Evolutionary conservation across 495 filamentous ascomycete genomes (phyloP).

Genomic region (Podospora comata): DNA sequence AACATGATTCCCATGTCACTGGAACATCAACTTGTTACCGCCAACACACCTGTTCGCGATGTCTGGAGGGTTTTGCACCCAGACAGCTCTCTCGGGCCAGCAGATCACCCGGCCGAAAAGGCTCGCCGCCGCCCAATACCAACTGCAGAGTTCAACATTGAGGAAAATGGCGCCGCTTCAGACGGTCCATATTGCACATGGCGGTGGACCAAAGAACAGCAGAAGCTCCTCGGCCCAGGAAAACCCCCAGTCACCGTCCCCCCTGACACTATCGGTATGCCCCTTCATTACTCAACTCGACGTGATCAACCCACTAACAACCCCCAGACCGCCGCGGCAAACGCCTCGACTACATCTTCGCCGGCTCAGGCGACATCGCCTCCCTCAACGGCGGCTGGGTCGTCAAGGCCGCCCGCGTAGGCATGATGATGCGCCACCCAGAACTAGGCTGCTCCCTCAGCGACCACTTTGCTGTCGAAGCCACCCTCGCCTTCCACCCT

Average conservation of each 20-base stretch:
- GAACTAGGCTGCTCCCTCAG: conserved; percentile 77
- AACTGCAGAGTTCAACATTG: conserved; percentile 70
- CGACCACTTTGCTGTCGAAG: conserved; percentile 88
- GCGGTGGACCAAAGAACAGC: conserved; percentile 71
- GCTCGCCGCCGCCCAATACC: conserved; percentile 55
- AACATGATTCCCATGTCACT: conserved; percentile 90
- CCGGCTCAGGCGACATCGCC: conserved; percentile 30
- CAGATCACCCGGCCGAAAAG: conserved; percentile 61
- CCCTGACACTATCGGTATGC: conserved; percentile 42
- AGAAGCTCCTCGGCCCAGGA: conserved; percentile 53
- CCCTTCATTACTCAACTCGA: not conserved
- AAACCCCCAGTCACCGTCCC: conserved; percentile 50
- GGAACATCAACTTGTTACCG: conserved; percentile 78
- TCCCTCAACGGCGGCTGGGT: conserved; percentile 52
- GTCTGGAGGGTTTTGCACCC: conserved; percentile 79
- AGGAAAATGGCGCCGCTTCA: conserved; percentile 80
- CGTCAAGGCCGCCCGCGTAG: conserved; percentile 64
- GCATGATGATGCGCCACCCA: conserved; percentile 83
- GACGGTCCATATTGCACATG: conserved; percentile 87
- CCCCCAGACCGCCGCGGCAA: conserved; percentile 66
- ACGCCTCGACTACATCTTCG: conserved; percentile 93
- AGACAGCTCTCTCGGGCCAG: conserved; percentile 70
- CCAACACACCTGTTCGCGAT: conserved; percentile 75
- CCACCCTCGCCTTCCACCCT: conserved; percentile 52
- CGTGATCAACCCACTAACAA: conserved; percentile 1